Percentiles rank a stretch among this genome's conserved stretches.
Conservation (phyloP, 257 asterid genomes). For the Lycium ferocissimum region DNA sequence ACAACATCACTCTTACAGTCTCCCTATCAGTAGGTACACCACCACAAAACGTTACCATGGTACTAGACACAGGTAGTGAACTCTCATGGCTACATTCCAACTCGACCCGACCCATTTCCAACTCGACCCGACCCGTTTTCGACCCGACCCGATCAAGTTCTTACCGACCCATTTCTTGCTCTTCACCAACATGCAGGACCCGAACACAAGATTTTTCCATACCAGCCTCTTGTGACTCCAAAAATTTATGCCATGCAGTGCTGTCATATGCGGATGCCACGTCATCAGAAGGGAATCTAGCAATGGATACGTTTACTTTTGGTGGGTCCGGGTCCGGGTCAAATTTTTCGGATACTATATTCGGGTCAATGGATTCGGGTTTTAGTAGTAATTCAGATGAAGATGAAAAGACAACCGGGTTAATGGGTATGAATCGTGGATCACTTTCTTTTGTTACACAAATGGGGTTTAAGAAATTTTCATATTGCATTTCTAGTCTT, state of each 20-base stretch:
- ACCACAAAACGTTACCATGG: conserved; percentile 91
- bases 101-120: conserved; percentile 37
- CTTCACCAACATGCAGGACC: conserved; percentile 77
- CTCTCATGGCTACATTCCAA: conserved; percentile 94
- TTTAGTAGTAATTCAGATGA: conserved; percentile 68
- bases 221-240: conserved; percentile 85
- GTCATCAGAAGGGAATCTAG: conserved; percentile 81
- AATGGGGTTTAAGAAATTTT: conserved; percentile 79
- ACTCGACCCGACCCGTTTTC: conserved; percentile 51
- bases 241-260: conserved; percentile 76
- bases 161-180: conserved; percentile 69
- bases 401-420: conserved; percentile 78
- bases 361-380: conserved; percentile 94
- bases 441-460: conserved; percentile 81
- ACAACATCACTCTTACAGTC: conserved; percentile 88
- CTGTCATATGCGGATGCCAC: conserved; percentile 82
- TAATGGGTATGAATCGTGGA: conserved; percentile 97
- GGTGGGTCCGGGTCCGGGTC: conserved; percentile 53
- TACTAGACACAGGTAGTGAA: conserved; percentile 94
- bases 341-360: conserved; percentile 57
- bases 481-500: conserved; percentile 81
- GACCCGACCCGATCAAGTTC: conserved; percentile 58
- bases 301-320: conserved; percentile 58
- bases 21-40: conserved; percentile 84
- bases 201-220: conserved; percentile 87